Evolutionary conservation across 2,329 filamentous ascomycete genomes (phyloP).

Genomic region (Tolypocladium ophioglossoides): DNA sequence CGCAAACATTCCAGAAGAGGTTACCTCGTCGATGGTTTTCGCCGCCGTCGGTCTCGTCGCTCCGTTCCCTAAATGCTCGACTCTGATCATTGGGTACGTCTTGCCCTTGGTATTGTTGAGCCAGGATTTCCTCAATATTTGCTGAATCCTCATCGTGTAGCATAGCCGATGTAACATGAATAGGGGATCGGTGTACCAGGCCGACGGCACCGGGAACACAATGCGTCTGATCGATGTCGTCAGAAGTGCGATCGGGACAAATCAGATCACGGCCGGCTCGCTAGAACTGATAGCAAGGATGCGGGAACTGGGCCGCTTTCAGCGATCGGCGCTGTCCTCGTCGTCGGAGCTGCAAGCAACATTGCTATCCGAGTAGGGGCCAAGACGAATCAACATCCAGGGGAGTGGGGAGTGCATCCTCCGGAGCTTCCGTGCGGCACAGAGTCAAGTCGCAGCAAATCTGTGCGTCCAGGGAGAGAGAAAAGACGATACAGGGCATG

Average conservation of each 20-base stretch:
- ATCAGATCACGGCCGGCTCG: neutral
- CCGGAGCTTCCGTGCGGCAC: neutral
- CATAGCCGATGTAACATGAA: too few species aligned
- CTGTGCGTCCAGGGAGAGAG: neutral
- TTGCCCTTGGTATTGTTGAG: too few species aligned
- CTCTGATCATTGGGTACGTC: too few species aligned
- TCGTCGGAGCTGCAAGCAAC: neutral
- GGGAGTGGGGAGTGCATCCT: neutral
- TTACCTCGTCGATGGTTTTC: slow-evolving; percentile 2
- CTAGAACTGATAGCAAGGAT: neutral
- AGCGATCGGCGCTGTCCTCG: neutral
- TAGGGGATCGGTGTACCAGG: neutral
- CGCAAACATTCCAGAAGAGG: slow-evolving; percentile 3
- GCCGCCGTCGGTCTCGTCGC: neutral
- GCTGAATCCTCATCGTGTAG: too few species aligned
- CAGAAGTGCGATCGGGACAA: neutral
- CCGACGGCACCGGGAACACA: neutral
- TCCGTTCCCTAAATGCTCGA: too few species aligned
- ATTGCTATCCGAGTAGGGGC: neutral
- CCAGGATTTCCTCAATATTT: too few species aligned
- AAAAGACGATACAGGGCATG: neutral
- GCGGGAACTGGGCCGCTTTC: neutral
- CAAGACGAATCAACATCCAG: neutral
- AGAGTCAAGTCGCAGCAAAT: too few species aligned
- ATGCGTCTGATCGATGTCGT: neutral